Percentiles rank a stretch among this genome's conserved stretches.
phyloP scores from a whole-genome alignment of 805 yeast species.

The Sugiyamaella marilandica region DNA sequence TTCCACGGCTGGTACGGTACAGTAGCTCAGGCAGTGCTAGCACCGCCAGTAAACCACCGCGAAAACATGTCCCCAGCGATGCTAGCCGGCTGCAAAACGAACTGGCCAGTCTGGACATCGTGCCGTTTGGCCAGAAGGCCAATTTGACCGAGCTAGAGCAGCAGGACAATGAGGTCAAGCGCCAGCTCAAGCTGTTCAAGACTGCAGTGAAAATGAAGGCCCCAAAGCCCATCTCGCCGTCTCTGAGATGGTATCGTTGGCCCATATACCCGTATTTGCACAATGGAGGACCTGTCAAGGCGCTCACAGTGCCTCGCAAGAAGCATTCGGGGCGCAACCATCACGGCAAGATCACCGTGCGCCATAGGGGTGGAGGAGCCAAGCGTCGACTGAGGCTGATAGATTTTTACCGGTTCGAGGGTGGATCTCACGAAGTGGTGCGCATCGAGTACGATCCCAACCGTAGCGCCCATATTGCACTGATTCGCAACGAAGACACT shows the following conservation, averaged over 20 bases:
- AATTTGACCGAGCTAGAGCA: slow-evolving; percentile 65
- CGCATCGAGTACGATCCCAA: slow-evolving; percentile 96
- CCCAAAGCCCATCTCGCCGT: slow-evolving; percentile 79
- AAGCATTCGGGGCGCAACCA: slow-evolving; percentile 85
- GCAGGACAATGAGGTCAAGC: slow-evolving; percentile 66
- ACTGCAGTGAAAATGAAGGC: slow-evolving; percentile 67
- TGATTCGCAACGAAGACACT: slow-evolving; percentile 60
- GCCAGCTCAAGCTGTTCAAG: slow-evolving; percentile 69
- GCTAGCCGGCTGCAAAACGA: slow-evolving; percentile 11
- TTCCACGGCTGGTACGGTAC: neutral
- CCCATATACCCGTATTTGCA: slow-evolving; percentile 85
- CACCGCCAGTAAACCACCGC: neutral
- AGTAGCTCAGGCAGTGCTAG: neutral
- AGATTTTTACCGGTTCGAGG: slow-evolving; percentile 61
- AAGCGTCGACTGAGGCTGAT: slow-evolving; percentile 80
- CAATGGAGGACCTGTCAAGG: slow-evolving; percentile 75
- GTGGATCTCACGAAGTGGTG: slow-evolving; percentile 74
- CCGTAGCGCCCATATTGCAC: slow-evolving; percentile 88
- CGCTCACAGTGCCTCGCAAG: slow-evolving; percentile 67
- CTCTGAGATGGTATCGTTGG: slow-evolving; percentile 79
- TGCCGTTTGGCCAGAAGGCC: slow-evolving; percentile 23
- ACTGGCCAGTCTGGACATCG: slow-evolving; percentile 17
- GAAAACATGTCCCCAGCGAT: neutral
- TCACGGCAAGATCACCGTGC: slow-evolving; percentile 80
- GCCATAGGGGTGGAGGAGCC: slow-evolving; percentile 98